Conservation (phyloP, 2,329 filamentous ascomycete species). For the Fusarium hainanense region DNA sequence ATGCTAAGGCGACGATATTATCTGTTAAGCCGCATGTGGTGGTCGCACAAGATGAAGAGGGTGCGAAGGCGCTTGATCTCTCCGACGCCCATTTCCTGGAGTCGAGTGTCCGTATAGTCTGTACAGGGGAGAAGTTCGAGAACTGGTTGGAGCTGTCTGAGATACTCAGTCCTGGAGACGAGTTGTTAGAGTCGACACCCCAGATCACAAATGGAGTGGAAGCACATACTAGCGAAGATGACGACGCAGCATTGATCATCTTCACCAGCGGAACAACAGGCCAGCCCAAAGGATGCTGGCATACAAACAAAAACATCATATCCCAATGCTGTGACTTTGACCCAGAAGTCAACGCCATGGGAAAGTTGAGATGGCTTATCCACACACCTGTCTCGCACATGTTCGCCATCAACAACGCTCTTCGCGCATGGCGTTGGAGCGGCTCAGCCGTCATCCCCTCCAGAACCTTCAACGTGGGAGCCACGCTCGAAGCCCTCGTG, state of each 20-base stretch:
- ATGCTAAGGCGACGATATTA: conserved; percentile 41
- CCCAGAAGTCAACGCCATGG: conserved; percentile 46
- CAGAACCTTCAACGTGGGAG: conserved; percentile 48
- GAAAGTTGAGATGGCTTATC: conserved; percentile 51
- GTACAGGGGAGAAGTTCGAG: conserved; percentile 25
- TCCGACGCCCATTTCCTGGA: background rate
- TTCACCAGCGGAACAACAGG: conserved; percentile 64
- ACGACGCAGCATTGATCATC: conserved; percentile 54
- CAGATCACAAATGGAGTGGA: background rate
- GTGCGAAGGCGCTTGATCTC: conserved; percentile 34
- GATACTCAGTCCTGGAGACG: conserved; percentile 5
- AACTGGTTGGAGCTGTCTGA: conserved; percentile 40
- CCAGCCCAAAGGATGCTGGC: conserved; percentile 58
- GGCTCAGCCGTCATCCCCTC: conserved; percentile 52
- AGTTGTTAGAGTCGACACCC: background rate
- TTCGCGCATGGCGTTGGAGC: conserved; percentile 53
- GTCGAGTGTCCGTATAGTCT: conserved; percentile 40
- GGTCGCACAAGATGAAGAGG: conserved; percentile 48
- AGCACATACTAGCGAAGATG: background rate
- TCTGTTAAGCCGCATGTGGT: conserved; percentile 46
- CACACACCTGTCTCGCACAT: conserved; percentile 54
- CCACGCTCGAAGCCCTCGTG: conserved; percentile 49
- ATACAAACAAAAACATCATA: conserved; percentile 55
- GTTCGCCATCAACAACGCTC: conserved; percentile 54
- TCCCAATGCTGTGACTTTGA: conserved; percentile 53